A percentile compares a stretch with the other conserved stretches of the same genome.
Conservation (phyloP, 1,284 basidiomycete genomes). For the Ustilago cynodontis region DNA sequence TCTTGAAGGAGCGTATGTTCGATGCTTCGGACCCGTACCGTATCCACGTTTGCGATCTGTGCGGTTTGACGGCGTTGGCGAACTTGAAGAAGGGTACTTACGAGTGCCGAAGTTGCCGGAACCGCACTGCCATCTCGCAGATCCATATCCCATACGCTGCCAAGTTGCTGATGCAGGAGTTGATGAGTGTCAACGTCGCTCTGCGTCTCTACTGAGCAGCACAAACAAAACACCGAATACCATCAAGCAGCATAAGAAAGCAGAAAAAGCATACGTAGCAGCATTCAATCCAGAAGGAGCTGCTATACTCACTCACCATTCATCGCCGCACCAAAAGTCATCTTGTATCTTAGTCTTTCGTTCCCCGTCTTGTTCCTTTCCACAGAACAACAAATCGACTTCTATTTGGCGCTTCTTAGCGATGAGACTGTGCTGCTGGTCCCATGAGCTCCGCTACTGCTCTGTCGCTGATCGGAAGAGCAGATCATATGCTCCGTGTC, state of each 20-base stretch:
- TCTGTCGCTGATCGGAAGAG: no score
- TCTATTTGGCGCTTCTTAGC: not conserved
- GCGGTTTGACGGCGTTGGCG: slow-evolving; percentile 66
- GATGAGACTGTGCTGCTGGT: not conserved
- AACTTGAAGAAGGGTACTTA: slow-evolving; percentile 68
- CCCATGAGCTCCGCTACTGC: no score
- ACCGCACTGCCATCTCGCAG: slow-evolving; percentile 69
- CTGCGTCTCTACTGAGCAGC: slow-evolving; percentile 59
- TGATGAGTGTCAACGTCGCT: slow-evolving; percentile 71
- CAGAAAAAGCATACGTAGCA: not conserved
- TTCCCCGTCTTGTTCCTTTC: not conserved
- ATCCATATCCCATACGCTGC: slow-evolving; percentile 71
- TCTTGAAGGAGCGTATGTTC: slow-evolving; percentile 75
- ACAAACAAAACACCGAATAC: not conserved
- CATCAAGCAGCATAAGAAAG: not conserved
- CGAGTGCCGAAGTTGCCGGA: slow-evolving; percentile 68
- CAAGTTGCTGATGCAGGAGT: slow-evolving; percentile 88
- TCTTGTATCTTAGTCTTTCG: slow-evolving; percentile 21
- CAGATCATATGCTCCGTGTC: no score
- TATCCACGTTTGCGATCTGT: slow-evolving; percentile 68
- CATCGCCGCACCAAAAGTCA: not conserved
- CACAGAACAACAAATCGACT: slow-evolving; percentile 13
- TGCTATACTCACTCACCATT: not conserved
- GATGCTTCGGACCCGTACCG: slow-evolving; percentile 68
- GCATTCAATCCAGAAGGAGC: not conserved